Conservation (phyloP, 1,284 basidiomycete genomes). For the Xerocomus nothofagi region DNA sequence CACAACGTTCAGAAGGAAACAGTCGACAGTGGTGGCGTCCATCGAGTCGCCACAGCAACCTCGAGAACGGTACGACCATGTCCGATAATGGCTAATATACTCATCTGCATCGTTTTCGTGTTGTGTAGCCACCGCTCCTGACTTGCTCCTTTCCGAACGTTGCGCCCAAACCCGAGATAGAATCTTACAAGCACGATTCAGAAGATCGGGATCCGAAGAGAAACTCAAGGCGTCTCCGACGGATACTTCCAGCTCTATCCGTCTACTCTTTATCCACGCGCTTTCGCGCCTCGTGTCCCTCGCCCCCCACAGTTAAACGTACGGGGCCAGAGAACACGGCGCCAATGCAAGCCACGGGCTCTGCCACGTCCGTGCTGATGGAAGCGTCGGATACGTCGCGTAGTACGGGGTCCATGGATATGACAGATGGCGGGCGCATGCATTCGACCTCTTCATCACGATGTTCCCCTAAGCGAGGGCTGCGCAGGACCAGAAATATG, state of each 20-base stretch:
- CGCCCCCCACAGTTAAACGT: conserved; percentile 9
- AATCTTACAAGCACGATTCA: conserved; percentile 7
- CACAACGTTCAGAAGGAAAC: conserved; percentile 18
- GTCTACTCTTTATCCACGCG: conserved; percentile 17
- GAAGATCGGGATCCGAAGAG: conserved; percentile 17
- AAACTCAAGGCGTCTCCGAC: conserved; percentile 14
- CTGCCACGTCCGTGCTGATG: conserved; percentile 25
- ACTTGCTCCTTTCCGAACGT: conserved; percentile 19
- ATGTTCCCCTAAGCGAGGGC: conserved; percentile 31
- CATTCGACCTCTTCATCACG: conserved; percentile 26
- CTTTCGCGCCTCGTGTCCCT: conserved; percentile 16
- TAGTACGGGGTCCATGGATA: conserved; percentile 21
- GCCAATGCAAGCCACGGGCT: conserved; percentile 15
- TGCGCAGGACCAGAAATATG: conserved; percentile 44
- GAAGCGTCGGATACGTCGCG: conserved; percentile 23
- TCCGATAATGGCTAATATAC: conserved; percentile 19
- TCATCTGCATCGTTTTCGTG: conserved; percentile 16
- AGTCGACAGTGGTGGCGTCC: conserved; percentile 26
- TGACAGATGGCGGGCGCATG: conserved; percentile 16
- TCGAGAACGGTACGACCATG: conserved; percentile 34
- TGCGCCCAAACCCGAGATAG: conserved; percentile 7
- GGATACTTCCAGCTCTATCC: conserved; percentile 22
- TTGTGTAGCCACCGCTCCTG: conserved; percentile 25
- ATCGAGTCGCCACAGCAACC: conserved; percentile 34
- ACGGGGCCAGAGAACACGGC: conserved; percentile 1